Conservation (phyloP, 352 stramenopile genomes). For the Phytopythium cucurbitacearum region DNA sequence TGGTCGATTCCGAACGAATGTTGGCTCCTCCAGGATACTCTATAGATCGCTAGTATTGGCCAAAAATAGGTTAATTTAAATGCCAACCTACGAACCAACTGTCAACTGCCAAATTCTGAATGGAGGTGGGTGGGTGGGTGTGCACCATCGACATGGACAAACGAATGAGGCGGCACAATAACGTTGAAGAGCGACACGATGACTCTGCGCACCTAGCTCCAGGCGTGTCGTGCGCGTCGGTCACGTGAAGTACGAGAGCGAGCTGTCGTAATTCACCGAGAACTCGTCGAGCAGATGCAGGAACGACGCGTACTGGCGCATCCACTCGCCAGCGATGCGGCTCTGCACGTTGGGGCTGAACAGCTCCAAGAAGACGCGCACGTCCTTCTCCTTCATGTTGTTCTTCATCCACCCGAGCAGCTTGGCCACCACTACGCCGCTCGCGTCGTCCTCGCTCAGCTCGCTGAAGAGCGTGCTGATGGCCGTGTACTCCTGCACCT, state of each 20-base stretch:
- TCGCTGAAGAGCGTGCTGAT: slow-evolving; percentile 63
- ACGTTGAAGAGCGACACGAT: no score
- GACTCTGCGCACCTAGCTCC: no score
- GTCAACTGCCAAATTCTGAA: no score
- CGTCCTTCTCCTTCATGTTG: slow-evolving; percentile 38
- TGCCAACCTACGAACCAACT: no score
- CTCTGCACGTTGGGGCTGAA: slow-evolving; percentile 51
- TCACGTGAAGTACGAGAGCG: slow-evolving; percentile 67
- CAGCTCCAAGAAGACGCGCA: slow-evolving; percentile 44
- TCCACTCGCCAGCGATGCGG: slow-evolving; percentile 61
- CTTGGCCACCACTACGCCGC: slow-evolving; percentile 50
- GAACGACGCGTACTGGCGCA: slow-evolving; percentile 60
- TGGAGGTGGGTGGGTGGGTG: no score
- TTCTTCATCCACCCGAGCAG: slow-evolving; percentile 70
- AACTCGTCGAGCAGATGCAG: slow-evolving; percentile 66
- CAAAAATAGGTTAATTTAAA: no score
- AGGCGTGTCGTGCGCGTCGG: background rate
- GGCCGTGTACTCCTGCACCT: slow-evolving; percentile 52
- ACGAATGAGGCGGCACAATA: no score
- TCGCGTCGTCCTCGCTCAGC: slow-evolving; percentile 42
- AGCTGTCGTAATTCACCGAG: slow-evolving; percentile 51
- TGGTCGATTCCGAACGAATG: no score
- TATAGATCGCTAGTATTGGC: no score
- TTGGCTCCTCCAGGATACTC: no score
- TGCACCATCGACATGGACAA: no score